Conservation (phyloP, 2,329 filamentous ascomycete species). For the Alternaria consortialis region DNA sequence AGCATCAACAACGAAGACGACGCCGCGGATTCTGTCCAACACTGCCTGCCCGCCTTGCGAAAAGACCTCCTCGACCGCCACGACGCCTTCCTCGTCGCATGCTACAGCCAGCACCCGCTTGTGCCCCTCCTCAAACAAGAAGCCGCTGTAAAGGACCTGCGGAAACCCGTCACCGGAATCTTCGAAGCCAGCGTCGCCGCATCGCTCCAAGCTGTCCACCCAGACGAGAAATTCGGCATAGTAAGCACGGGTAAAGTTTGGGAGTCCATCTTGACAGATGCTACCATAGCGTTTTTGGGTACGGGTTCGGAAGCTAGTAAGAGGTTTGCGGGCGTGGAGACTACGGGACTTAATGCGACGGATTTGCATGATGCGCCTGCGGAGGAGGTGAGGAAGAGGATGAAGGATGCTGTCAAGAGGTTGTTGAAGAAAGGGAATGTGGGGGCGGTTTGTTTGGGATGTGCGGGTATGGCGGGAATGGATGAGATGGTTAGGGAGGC, state of each 20-base stretch:
- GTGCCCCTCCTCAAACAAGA: constrained; percentile 67
- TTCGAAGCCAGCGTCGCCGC: constrained; percentile 83
- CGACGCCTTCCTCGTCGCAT: constrained; percentile 85
- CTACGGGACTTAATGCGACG: constrained; percentile 80
- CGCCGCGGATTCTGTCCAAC: constrained; percentile 68
- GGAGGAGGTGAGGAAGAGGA: constrained; percentile 69
- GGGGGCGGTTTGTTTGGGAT: constrained; percentile 80
- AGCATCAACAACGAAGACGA: constrained; percentile 83
- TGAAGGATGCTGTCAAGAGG: constrained; percentile 74
- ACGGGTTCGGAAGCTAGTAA: constrained; percentile 45
- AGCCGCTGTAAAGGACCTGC: constrained; percentile 45
- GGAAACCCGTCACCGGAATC: constrained; percentile 76
- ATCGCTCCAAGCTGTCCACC: constrained; percentile 65
- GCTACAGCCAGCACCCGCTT: constrained; percentile 85
- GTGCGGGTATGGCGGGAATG: constrained; percentile 89
- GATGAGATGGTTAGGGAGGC: constrained; percentile 77
- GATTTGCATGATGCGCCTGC: constrained; percentile 77
- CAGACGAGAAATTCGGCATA: constrained; percentile 75
- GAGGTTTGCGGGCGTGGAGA: constrained; percentile 81
- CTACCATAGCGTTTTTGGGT: constrained; percentile 72
- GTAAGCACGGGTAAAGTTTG: constrained; percentile 87
- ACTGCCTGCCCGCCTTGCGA: constrained; percentile 67
- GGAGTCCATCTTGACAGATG: constrained; percentile 75
- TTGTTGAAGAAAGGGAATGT: constrained; percentile 68
- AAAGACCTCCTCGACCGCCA: constrained; percentile 59